Evolutionary conservation across 805 yeast genomes (phyloP).

Genomic region (Nakazawaea wyomingensis): DNA sequence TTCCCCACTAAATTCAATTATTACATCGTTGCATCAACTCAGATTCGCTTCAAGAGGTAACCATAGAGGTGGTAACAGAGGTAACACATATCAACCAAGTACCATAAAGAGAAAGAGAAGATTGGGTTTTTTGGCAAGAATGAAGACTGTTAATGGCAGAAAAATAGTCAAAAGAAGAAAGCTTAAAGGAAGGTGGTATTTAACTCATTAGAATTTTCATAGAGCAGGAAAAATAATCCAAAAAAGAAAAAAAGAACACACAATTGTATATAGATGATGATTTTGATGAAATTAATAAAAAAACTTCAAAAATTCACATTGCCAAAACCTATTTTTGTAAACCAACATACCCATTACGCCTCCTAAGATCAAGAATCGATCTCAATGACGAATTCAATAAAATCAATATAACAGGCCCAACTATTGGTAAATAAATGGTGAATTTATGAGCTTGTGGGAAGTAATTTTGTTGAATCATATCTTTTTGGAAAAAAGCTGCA

Average conservation of each 20-base stretch:
- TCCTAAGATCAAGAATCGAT: constrained; percentile 30
- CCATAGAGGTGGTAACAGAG: constrained; percentile 72
- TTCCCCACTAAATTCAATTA: constrained; percentile 19
- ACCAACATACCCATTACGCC: neutral
- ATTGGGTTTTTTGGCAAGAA: constrained; percentile 83
- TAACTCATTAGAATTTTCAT: constrained; percentile 53
- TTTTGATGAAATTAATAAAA: too few species aligned
- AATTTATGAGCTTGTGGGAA: constrained; percentile 95
- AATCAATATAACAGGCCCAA: constrained; percentile 82
- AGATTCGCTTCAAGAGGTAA: constrained; percentile 18
- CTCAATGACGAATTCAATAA: constrained; percentile 46
- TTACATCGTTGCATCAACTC: constrained; percentile 14
- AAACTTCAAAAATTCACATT: too few species aligned
- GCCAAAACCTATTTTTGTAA: too few species aligned
- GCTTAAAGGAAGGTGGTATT: constrained; percentile 90
- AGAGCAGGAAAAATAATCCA: neutral
- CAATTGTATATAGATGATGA: too few species aligned
- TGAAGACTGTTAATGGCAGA: constrained; percentile 69
- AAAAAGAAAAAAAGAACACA: neutral
- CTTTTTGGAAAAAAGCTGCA: constrained; percentile 85
- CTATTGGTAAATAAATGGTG: constrained; percentile 85
- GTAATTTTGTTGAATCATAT: constrained; percentile 91
- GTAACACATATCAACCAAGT: constrained; percentile 93
- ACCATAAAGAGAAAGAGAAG: constrained; percentile 86
- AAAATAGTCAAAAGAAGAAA: constrained; percentile 72